Evolutionary conservation across 768 basidiomycete genomes (phyloP), one percentile per base, ranked within the genome.

Genomic region (Russula abietina): DNA sequence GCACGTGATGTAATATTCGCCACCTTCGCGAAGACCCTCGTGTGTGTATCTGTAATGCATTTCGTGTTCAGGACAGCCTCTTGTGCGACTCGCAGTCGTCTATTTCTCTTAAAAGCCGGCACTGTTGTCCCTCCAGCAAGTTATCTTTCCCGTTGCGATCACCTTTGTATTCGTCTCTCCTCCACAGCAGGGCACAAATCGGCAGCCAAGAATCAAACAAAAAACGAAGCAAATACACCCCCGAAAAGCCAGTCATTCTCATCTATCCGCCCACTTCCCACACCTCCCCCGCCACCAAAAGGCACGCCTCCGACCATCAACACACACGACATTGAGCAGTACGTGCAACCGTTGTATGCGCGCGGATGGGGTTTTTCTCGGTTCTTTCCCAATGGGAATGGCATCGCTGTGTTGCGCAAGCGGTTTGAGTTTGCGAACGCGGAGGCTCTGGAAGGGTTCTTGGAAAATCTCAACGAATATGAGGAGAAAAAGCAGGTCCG

Each of bases 291-390:
- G 14, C 7, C 12, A 2, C 17, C 1, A 11, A 64, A 55, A 38
- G 53, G 53, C 19, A 60, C 38, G 3, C 58, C 58, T 1, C 32
- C 39, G 16, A 60, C 17, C 16, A 60, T 64, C 39, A 60, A 0
- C 39, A 60, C 63, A 16, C 39, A n/a, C 19, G 63, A 64, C 48
- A 51, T 60, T 49, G 33, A 60, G 49, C 5, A 36, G 41, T 64
- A 60, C 49, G 22, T 60, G 14, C 39, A 56, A 14, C 63, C 63
- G 24, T 41, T 64, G 58, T 64, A 64, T 8, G 49, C 4, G 54
- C 58, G 63, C 2, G 63, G 63, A 33, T 64, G 63, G 63, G 63
- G 58, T n/a, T 49, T 64, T 5, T 22, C 24, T 22, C 58, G 54
- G 16, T 60, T 64, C 28, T 41, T 64, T 24, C 58, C 63, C 48